Base-by-base conservation (phyloP, 1,284 basidiomycete species). In the Ustilago trichophora region DNA sequence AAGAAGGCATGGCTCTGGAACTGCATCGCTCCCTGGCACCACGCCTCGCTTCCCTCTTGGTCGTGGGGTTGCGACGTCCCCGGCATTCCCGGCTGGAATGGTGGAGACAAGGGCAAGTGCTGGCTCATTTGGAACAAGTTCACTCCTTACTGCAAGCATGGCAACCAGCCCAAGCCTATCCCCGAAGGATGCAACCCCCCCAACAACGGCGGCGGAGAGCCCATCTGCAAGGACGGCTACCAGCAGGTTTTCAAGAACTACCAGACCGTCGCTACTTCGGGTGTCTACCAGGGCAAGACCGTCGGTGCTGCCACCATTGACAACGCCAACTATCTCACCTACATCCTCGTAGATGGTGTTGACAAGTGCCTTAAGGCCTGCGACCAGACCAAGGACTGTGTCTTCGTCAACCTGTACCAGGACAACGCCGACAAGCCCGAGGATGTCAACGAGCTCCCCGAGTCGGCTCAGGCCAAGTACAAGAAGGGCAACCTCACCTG, bases 391-490 rank as follows among this genome's bases (percentile, higher is more conserved):
- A 10, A n/a, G 13, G 57, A 44, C 22, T 71, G 68, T 33, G 48
- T 26, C 25, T 71, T 65, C 26, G 60, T 59, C 63, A 71, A 71
- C 63, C 15, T 68, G 21, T 68, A 68, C 57, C 65, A 68, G 51
- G 65, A 68, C 51, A 58, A 60, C 50, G 51, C 50, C 43, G 31
- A 26, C 22, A 29, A 26, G 22, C 21, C 43, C 9, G 10, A 12
- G 22, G 58, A 58, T 26, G 33, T 49, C 26, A 11, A 8, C 22
- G 53, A 55, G 12, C 56, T 59, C 3, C 63, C 63, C 29, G 12
- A 12, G 4, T 58, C 62, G 10, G 62, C 49, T 22, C 43, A 58
- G 60, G 18, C 49, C 49, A 62, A 69, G 54, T 69, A 50, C 66
- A 16, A 12, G 18, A 31, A 36, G 12, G 57, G 58, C 35, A 45